phyloP scores from a whole-genome alignment of 164 flowering plant species.

The Hamamelis virginiana region DNA sequence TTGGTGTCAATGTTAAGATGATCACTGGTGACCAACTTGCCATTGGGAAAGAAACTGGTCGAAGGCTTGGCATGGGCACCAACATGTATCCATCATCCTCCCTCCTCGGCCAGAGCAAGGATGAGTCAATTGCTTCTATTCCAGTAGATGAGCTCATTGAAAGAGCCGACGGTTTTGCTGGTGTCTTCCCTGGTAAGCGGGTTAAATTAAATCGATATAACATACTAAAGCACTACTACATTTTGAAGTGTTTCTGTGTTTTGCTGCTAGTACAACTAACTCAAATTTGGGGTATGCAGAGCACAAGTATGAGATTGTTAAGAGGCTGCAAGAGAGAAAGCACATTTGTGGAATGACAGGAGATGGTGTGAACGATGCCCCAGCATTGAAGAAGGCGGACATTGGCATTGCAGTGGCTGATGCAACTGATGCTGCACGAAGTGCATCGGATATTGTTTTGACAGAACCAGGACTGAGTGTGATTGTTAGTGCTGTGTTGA shows the following conservation, averaged over 20 bases:
- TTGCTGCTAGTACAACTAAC: background rate
- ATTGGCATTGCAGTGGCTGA: constrained; percentile 93
- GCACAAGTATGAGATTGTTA: constrained; percentile 87
- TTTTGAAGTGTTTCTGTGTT: no score
- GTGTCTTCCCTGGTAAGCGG: constrained; percentile 86
- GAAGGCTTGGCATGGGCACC: constrained; percentile 96
- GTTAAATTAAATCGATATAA: background rate
- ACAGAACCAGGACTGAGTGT: constrained; percentile 91
- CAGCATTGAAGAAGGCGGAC: constrained; percentile 84
- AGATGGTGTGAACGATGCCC: constrained; percentile 87
- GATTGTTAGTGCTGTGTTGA: constrained; percentile 78
- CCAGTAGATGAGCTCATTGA: constrained; percentile 85
- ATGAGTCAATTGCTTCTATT: constrained; percentile 57
- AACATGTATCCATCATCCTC: constrained; percentile 94
- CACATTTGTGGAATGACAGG: constrained; percentile 90
- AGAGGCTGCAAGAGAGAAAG: constrained; percentile 69
- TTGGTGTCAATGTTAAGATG: constrained; percentile 93
- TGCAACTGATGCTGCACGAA: constrained; percentile 88
- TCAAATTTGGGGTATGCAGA: constrained; percentile 31
- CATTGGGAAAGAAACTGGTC: constrained; percentile 90
- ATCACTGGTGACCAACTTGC: constrained; percentile 95
- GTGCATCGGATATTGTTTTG: constrained; percentile 85
- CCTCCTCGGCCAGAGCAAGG: constrained; percentile 69
- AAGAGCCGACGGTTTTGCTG: constrained; percentile 92
- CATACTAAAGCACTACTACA: no score